Evolutionary conservation across 768 basidiomycete genomes (phyloP), one percentile per base, ranked within the genome.

Genomic region (Agaricus blazei): DNA sequence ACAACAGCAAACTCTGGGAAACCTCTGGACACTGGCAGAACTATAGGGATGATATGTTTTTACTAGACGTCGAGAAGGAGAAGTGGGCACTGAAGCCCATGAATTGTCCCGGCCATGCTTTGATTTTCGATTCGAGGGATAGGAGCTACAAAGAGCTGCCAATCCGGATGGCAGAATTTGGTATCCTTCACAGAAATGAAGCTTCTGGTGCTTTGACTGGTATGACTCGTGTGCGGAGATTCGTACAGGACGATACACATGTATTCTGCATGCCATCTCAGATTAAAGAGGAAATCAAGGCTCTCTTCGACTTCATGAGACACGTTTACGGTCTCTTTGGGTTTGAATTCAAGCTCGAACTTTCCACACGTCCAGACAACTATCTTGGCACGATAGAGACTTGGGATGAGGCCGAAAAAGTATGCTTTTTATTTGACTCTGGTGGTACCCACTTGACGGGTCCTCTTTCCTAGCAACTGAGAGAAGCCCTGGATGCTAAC

Each of bases 1-100:
- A 83, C 81, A 84, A 96, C 78, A 80, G 83, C 57, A 96, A 98
- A 68, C 81, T 99, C 15, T 99, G 97, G 97, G 88, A 98, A 73
- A 93, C 90, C 1, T 98, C 96, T 0, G 97, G 97, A 2, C 97
- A 98, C 68, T 97, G 90, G 96, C 83, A 92, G 64, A 96, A 98
- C 68, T 99, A 98, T 77, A 86, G 89, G 68, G 95, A 98, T 52
- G 94, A 93, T 72, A 99, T 99, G 97, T 99, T 98, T 75, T 69
- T 78, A 44, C 84, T 98, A 56, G 90, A 95, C 55, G 73, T 98
- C 54, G 97, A 99, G 72, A 98, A 98, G 74, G 94, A 98, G 73
- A 83, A 83, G 65, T 99, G 93, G 84, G 96, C 81, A 0, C 78
- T 98, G 57, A 97, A 98, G 73, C 97, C 97, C 19, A 99, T 99